These are phyloP conservation scores for Ettlia oleoabundans DNA, from an alignment of 139 green algal genomes.

Conservation along the genomic window DNA sequence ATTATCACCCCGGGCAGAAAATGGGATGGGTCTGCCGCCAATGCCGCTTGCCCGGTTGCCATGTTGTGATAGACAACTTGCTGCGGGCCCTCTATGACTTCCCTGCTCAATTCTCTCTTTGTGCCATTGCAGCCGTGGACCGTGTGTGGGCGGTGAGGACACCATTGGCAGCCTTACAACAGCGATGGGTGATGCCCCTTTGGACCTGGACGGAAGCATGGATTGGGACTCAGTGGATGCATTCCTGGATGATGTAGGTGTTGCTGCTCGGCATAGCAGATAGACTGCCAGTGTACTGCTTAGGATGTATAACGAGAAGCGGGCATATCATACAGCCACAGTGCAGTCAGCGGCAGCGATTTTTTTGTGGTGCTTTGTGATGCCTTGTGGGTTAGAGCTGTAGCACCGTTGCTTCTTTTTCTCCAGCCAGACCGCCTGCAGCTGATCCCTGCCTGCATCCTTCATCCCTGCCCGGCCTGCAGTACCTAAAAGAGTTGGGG, in stretches of 20 bases:
- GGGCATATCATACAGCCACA: too few species aligned
- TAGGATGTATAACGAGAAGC: too few species aligned
- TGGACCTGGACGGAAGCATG: not conserved
- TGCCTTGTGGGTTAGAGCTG: too few species aligned
- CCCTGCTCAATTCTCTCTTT: too few species aligned
- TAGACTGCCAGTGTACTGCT: too few species aligned
- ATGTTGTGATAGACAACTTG: too few species aligned
- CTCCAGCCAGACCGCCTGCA: not conserved
- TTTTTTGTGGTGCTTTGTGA: not conserved
- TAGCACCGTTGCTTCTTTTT: too few species aligned
- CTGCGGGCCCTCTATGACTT: too few species aligned
- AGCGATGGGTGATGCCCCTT: not conserved
- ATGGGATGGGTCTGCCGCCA: too few species aligned
- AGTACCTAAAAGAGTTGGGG: conserved; percentile 25
- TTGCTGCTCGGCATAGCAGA: too few species aligned
- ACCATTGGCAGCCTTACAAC: not conserved
- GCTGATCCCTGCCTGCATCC: not conserved
- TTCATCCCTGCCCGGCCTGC: not conserved
- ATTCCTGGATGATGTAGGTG: conserved; percentile 35
- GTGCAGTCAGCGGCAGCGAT: not conserved
- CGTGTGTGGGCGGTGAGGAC: not conserved
- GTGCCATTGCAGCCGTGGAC: not conserved
- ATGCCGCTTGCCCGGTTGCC: too few species aligned
- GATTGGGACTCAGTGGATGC: conserved; percentile 32
- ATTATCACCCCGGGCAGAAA: too few species aligned